Conservation (phyloP, 768 basidiomycete genomes). For the Russula brevipes region DNA sequence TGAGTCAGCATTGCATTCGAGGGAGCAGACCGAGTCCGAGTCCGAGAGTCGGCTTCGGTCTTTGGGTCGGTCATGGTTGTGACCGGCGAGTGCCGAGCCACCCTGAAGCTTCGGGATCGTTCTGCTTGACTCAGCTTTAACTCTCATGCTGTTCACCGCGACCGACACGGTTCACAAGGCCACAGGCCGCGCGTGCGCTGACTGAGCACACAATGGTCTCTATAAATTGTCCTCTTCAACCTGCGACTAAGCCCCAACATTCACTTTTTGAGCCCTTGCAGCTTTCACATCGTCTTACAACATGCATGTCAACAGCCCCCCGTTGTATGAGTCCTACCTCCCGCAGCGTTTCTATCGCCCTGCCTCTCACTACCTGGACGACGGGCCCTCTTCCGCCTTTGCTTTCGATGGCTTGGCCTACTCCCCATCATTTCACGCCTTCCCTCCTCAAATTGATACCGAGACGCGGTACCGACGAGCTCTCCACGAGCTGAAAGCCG, state of each 20-base stretch:
- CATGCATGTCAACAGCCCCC: conserved; percentile 13
- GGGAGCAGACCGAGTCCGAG: no score
- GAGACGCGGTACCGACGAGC: conserved; percentile 22
- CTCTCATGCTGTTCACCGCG: no score
- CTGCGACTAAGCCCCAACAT: background rate
- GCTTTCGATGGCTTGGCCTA: background rate
- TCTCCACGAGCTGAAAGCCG: conserved; percentile 16
- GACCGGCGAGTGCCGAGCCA: no score
- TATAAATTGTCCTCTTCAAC: conserved; percentile 11
- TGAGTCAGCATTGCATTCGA: no score
- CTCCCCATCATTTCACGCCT: background rate
- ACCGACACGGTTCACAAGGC: background rate
- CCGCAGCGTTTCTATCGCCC: background rate
- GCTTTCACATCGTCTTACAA: background rate
- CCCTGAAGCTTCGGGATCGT: no score
- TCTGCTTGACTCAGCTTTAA: no score
- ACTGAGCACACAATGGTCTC: background rate
- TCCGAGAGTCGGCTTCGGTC: no score
- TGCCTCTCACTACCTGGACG: background rate
- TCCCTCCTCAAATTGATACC: background rate
- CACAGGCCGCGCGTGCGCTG: conserved; percentile 16
- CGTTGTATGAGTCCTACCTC: background rate
- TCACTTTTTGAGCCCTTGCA: background rate
- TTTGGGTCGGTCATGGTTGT: no score
- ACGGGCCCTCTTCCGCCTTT: background rate